Evolutionary conservation across 139 green algal genomes (phyloP), one percentile per base, ranked within the genome.

Genomic region (Coelastrella sp.): DNA sequence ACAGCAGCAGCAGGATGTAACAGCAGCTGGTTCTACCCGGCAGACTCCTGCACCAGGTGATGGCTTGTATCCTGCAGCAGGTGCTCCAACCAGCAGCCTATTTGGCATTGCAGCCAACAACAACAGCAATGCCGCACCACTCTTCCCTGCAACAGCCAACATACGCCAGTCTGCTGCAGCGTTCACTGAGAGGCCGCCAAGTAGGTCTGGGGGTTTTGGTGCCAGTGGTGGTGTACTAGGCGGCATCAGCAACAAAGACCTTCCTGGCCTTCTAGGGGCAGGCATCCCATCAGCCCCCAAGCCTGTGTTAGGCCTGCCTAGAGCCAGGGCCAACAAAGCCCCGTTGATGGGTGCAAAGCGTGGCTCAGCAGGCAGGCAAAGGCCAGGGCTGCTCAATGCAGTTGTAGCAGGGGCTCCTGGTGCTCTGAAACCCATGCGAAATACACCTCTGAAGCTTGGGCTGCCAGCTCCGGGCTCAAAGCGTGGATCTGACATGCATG

Each of bases 311-410:
- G 72, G 72, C 27, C 48, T 80, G 48, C 72, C 72, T 4, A 59
- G 45, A 4, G 48, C 57, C 4, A 51, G 32, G 72, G 15, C 72
- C 38, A 59, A 30, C 13, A 64, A 45, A 13, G 72, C 72, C 11
- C 72, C 72, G 17, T 27, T 80, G 45, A 80, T 80, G 72, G 72
- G 72, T 34, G 72, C 72, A 11, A 80, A 50, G 34, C 45, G 69
- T 23, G 69, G 69, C 23, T 21, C 25, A 25, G 72, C 72, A 66
- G 48, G 30, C 45, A 66, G 48, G 72, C 30, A 64, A 59, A 41
- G 48, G 48, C 30, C 21, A 5, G 27, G 45, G 45, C 30, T 32
- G 45, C 5, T 25, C 19, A 8, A 13, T 45, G 71, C 41, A 63
- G 71, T 15, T 23, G 72, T 25, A 50, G 72, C 48, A 35, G 72